Base-by-base conservation (phyloP, 1,284 basidiomycete species). In the Naganishia sp. region DNA sequence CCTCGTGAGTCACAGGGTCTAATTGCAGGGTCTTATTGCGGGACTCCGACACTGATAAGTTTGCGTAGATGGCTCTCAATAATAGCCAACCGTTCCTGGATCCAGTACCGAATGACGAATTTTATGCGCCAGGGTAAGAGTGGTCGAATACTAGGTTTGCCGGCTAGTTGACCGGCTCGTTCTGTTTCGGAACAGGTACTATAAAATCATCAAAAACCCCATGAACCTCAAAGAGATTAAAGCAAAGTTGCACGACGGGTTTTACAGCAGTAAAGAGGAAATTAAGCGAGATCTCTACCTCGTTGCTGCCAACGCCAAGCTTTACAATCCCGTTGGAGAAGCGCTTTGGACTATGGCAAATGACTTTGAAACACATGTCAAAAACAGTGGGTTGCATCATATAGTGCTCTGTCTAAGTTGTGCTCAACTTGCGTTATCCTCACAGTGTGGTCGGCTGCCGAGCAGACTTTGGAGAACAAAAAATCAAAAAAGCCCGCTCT, bases 191-290 rank as follows among this genome's bases (percentile, higher is more conserved):
- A 2, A 42, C 70, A 93, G 91, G 71, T 98, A 98, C 78, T 92
- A 94, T 73, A 87, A 90, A 59, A 81, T 95, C 67, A 90, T 99
- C 79, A 90, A 90, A 77, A 83, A 89, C 16, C 95, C 96, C 0
- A 98, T 99, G 92, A 95, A 99, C 77, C 82, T 99, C 15, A 88
- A 87, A 56, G 94, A 93, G 0, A 90, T 96, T 81, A 83, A 84
- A 23, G 90, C 90, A 63, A 98, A 96, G 79, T 81, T 99, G 28
- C 88, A 92, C 73, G 86, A 85, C 68, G 93, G 93, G 0, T 73
- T 77, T 56, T 99, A 98, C 81, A 85, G 86, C 68, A 86, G 90
- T 73, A 87, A 94, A 25, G 87, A 88, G 74, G 88, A 84, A 23
- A 95, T 98, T 76, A 88, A 89, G 72, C 83, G 84, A 21, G 95